Evolutionary conservation across 306 rosid genomes (phyloP), one percentile per base, ranked within the genome.

Genomic region (Quercus engelmannii): DNA sequence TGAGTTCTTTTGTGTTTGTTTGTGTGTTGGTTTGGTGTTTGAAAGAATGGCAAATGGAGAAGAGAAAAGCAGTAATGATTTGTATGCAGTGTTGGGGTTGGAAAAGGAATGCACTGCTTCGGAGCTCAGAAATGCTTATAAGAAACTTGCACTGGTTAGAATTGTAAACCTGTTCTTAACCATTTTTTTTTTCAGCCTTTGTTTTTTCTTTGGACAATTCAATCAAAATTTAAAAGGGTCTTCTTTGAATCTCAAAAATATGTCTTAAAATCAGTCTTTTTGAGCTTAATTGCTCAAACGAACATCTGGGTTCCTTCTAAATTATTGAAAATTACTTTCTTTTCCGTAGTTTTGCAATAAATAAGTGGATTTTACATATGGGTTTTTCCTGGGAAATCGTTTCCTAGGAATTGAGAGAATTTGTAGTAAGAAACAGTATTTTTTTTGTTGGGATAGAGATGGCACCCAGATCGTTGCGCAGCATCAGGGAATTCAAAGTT

Each of bases 381-480:
- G 74, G 56, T 54, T 30, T 55, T 74, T 65, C 65, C 15, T 67
- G 11, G 72, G 52, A 35, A 33, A 35, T 4, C 7, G 3, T 7
- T 4, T 69, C 73, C n/a, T 0, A 33, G 59, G 71, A 79, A 43
- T 30, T 69, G 17, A 62, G 6, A 62, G 26, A 55, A 67, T 74
- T 26, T 75, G 31, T 64, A 58, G 23, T 77, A 56, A 68, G 79
- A 74, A 80, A 81, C 1, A 55, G 3, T 6, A 7, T 64, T 81
- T 80, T 72, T 26, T 74, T 86, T 89, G 65, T 61, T 84, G 86
- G 73, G 56, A 49, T 82, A 96, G 99, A 93, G 79, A 91, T 96
- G 99, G 99, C 99, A 96, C 80, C 99, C 98, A 30, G 99, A 96
- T 93, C 99, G 99, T 72, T 93, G 94, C 87, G 91, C 96, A 30